These are phyloP conservation scores for Cenchrus purpureus DNA, from an alignment of 176 grass and related monocot genomes.

Conservation along the genomic window DNA sequence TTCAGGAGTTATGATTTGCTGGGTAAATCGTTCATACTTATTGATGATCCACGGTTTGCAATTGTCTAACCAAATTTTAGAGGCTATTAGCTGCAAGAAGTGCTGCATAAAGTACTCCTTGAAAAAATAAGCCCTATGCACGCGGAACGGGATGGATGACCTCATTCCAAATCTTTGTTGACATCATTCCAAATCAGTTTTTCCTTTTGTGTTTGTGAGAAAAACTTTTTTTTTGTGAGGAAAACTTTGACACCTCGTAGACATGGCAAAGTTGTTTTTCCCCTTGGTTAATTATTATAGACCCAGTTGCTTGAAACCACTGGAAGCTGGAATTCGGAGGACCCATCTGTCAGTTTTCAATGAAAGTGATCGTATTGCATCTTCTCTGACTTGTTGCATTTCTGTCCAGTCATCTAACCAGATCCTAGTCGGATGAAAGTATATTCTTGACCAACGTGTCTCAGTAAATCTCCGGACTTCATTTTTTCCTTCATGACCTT, in stretches of 20 bases:
- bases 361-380: slow-evolving; percentile 22
- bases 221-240: neutral
- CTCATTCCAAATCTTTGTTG: slow-evolving; percentile 25
- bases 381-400: slow-evolving; percentile 16
- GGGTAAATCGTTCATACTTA: neutral
- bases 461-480: slow-evolving; percentile 1
- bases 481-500: slow-evolving; percentile 7
- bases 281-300: slow-evolving; percentile 24
- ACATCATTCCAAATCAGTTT: slow-evolving; percentile 4
- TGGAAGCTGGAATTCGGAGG: neutral
- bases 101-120: slow-evolving; percentile 6
- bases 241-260: neutral
- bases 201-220: neutral
- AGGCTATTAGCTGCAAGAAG: neutral
- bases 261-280: slow-evolving; percentile 23
- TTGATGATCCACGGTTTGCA: slow-evolving; percentile 17
- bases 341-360: slow-evolving; percentile 3
- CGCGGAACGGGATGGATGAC: neutral
- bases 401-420: slow-evolving; percentile 20
- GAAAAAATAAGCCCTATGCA: slow-evolving; percentile 3
- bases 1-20: neutral
- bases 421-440: neutral
- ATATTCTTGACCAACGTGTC: neutral
- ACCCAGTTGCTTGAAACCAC: slow-evolving; percentile 17
- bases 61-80: neutral